Evolutionary conservation across 2,329 filamentous ascomycete genomes (phyloP), one percentile per base, ranked within the genome.

Genomic region (Xylariaceae sp.): DNA sequence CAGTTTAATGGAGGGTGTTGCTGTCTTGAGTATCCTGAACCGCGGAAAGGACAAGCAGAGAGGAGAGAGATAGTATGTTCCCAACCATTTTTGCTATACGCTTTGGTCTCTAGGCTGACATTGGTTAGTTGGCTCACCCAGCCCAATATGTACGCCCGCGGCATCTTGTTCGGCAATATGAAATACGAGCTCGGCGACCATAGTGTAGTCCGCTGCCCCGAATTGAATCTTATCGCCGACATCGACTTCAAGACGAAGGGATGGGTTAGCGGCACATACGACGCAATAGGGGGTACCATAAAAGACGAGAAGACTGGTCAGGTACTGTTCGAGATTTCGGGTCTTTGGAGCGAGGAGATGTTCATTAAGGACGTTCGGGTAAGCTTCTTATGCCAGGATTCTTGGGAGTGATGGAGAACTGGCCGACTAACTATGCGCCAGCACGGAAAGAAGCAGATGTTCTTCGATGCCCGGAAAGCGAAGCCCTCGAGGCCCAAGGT

Each of bases 211-310:
- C 84, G 88, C 66, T 97, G 94, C 73, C 91, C 93, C 0, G 93
- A 97, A 73, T 83, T 91, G 15, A 88, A 92, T 59, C 80, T 99
- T 15, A 83, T 86, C 30, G 93, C 92, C 61, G 93, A 99, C 72
- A 86, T 99, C 62, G 94, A 99, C 66, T 99, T 99, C 82, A 97
- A 97, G 78, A 95, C 91, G 55, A 97, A 97, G 76, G 94, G 94
- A 4, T 99, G 95, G 83, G 93, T 99, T 65, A 88, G 91, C 55
- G 94, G 94, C 6, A 94, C 90, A 1, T 99, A 99, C 76, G 97
- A 99, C 71, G 91, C 92, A 44, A 96, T 99, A 69, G 92, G 91
- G 7, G 94, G 94, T 7, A 86, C 81, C 47, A 96, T 99, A 76
- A 96, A 88, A 75, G 90, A 92, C 67, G 90, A 92, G 65, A 86